Base-by-base conservation (phyloP, 441 rosid genomes). In the Euphorbia neoarborescens region DNA sequence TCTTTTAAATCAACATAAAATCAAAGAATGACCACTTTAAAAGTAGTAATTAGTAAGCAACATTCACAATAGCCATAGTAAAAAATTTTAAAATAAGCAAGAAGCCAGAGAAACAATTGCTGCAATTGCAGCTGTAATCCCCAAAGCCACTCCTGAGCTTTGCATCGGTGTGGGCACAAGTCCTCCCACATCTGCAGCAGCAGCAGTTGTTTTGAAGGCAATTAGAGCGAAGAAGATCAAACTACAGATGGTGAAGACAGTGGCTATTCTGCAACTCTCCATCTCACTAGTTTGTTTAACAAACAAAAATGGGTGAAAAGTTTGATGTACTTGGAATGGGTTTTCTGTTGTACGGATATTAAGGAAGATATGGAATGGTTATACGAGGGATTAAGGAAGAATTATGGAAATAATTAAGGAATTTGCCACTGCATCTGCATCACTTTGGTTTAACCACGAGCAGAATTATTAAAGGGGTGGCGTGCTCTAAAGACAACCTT, bases 121-220 rank as follows among this genome's bases (percentile, higher is more conserved):
- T 10, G 85, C 80, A 24, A 73, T 68, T 35, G 68, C 70, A 65
- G 71, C 73, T 11, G 81, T 72, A 77, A 68, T 72, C 5, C 75
- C 66, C 2, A 79, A 54, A 68, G 77, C 72, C 12, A 51, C 22
- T 34, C 67, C 85, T 8, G 67, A 46, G 57, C 80, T 79, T 65
- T 77, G 70, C 78, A 82, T 73, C 0, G 81, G 85, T 0, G 78
- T 58, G 1, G 83, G 85, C 2, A 81, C 75, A 0, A 71, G n/a
- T 15, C 71, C 83, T 24, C 78, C 80, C 10, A 62, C 34, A 50
- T 79, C 76, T 71, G 75, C 69, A 38, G 64, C 64, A 10, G 74
- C 77, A 14, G 68, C 72, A 0, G 73, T 40, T 62, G 73, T 73
- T 42, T 64, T 44, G 0, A 53, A 75, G 8, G 44, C 35, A 25